A percentile compares a stretch with the other conserved stretches of the same genome.
phyloP scores from a whole-genome alignment of 352 stramenopile genomes.

The Sclerospora graminicola region DNA sequence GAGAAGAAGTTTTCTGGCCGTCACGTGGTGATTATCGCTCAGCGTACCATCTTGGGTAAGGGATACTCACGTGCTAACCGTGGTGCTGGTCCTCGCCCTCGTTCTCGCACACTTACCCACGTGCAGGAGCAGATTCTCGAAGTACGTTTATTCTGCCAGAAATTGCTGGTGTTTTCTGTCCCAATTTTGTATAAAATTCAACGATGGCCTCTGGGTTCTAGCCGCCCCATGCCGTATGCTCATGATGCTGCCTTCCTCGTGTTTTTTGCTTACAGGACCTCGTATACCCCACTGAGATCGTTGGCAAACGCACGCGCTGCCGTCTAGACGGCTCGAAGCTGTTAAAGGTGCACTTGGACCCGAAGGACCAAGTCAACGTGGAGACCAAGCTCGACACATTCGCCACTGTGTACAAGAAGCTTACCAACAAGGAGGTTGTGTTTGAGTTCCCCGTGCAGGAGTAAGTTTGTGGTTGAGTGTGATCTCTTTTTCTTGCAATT shows the following conservation, averaged over 20 bases:
- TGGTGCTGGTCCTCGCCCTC: constrained; percentile 90
- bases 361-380: constrained; percentile 98
- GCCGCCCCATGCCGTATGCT: constrained; percentile 85
- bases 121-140: constrained; percentile 99
- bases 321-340: constrained; percentile 96
- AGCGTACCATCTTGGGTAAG: constrained; percentile 99
- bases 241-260: constrained; percentile 24
- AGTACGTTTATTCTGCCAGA: constrained; percentile 46
- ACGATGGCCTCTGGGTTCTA: constrained; percentile 86
- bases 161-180: constrained; percentile 4
- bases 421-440: constrained; percentile 99
- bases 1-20: constrained; percentile 99
- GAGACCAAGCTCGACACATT: constrained; percentile 99
- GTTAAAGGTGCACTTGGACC: constrained; percentile 97
- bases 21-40: constrained; percentile 98
- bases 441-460: constrained; percentile 95
- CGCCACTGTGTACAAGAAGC: constrained; percentile 98
- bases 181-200: constrained; percentile 38
- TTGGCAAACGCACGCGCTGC: constrained; percentile 98
- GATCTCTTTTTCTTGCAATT: constrained; percentile 7
- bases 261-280: constrained; percentile 83
- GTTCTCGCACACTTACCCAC: constrained; percentile 95
- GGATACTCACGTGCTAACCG: constrained; percentile 92
- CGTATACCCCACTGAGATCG: constrained; percentile 99
- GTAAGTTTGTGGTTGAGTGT: constrained; percentile 44